A percentile compares a stretch with the other conserved stretches of the same genome.
Evolutionary conservation across 768 basidiomycete genomes (phyloP).

Genomic region (Mycena vulgaris): DNA sequence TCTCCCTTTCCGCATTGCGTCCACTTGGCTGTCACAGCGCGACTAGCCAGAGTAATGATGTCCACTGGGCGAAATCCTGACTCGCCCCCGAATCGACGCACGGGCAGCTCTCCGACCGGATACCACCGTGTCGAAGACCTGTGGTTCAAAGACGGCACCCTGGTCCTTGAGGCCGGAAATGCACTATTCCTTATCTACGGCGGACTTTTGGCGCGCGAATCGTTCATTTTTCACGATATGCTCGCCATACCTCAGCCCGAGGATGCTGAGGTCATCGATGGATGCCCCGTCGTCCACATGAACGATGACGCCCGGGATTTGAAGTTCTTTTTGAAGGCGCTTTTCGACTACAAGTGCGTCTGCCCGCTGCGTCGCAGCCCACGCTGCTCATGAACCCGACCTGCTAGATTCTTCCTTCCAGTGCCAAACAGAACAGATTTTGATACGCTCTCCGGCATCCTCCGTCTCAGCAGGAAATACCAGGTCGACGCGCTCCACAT

Average conservation of each 20-base stretch:
- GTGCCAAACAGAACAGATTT: neutral
- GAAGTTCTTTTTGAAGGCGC: too few species aligned
- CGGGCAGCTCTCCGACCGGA: too few species aligned
- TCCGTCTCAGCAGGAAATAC: too few species aligned
- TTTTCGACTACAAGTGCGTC: constrained; percentile 33
- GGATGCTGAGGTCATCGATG: constrained; percentile 8
- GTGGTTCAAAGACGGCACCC: constrained; percentile 32
- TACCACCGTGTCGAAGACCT: constrained; percentile 10
- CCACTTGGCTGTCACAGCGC: too few species aligned
- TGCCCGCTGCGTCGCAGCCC: too few species aligned
- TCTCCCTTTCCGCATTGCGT: too few species aligned
- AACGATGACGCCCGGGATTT: constrained; percentile 14
- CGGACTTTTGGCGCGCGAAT: constrained; percentile 21
- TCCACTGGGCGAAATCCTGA: too few species aligned
- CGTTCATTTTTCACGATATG: constrained; percentile 28
- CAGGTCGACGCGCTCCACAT: neutral
- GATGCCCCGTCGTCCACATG: constrained; percentile 31
- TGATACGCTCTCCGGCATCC: neutral
- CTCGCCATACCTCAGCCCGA: constrained; percentile 26
- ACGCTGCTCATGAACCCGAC: too few species aligned
- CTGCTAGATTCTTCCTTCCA: constrained; percentile 1
- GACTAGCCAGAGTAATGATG: too few species aligned
- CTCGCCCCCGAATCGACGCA: too few species aligned
- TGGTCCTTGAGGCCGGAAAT: neutral
- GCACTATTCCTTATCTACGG: constrained; percentile 28